Base-by-base conservation (phyloP, 2,329 filamentous ascomycete species). In the Epichloe brachyelytri region DNA sequence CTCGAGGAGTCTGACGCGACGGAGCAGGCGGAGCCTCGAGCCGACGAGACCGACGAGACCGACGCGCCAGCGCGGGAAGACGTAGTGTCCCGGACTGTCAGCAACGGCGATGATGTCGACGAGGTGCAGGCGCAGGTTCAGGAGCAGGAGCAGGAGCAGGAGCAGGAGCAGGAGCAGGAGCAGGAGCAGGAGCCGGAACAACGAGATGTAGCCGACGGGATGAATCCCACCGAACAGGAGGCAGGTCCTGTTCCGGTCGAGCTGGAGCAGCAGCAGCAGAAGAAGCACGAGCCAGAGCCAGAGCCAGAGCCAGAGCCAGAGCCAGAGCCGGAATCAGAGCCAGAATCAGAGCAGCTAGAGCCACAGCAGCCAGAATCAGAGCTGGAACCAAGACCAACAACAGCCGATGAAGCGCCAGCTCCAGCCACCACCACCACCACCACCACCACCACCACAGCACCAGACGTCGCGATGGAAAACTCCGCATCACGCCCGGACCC, bases 1-100 rank as follows among this genome's bases (percentile, higher is more conserved):
- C 68, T 91, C 44, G 62, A 72, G 45, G 60, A 54, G n/a, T 57
- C 58, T 26, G 62, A 62, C 48, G 44, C 30, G 33, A n/a, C 20
- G 5, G 30, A 34, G 2, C 15, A 43, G 38, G 49, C 30, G 1
- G 45, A 43, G 15, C n/a, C 48, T n/a, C 43, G n/a, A 19, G 12
- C 12, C 26, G n/a, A 33, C n/a, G 38, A 20, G 7, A 34, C 10
- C 5, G 40, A 47, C 2, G 11, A 22, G 22, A 34, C 5, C 5
- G 40, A 47, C 2, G 6, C 37, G 10, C 39, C 26, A 10, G 46
- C 37, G 2, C 46, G 37, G 15, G 33, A 38, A 3, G 49, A 49
- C 30, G 7, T n/a, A n/a, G n/a, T 19, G 15, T 47, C 38, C 6
- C 36, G 41, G 14, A 12, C 46, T 12, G 34, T 43, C 49, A 43